Evolutionary conservation across 345 rosid genomes (phyloP).

Genomic region (Microcos paniculata): DNA sequence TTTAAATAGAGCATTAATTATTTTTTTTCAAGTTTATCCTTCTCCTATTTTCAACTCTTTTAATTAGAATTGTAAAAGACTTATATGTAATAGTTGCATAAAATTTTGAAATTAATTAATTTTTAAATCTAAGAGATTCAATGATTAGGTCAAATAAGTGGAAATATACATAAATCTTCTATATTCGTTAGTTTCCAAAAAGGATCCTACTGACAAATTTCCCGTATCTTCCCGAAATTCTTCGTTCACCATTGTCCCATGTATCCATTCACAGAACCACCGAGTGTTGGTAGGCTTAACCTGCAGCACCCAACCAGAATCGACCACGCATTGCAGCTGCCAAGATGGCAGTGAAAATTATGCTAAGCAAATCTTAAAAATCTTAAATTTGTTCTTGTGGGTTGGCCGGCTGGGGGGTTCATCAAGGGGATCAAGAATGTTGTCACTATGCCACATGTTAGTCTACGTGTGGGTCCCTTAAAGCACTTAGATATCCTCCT

Average conservation of each 20-base stretch:
- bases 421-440: background rate
- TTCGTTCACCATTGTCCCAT: background rate
- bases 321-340: background rate
- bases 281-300: background rate
- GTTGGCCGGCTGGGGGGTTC: no score
- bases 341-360: background rate
- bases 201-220: no score
- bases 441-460: background rate
- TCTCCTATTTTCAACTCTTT: no score
- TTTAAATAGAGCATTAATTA: no score
- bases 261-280: slow-evolving; percentile 6
- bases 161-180: no score
- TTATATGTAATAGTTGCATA: no score
- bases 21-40: no score
- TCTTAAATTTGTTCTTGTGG: background rate
- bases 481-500: slow-evolving; percentile 2
- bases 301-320: background rate
- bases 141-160: no score
- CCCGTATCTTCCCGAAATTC: slow-evolving; percentile 16
- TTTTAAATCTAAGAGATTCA: no score
- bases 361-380: background rate
- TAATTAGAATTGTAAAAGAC: no score
- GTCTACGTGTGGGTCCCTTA: background rate
- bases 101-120: no score
- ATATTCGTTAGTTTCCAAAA: no score